Conservation (phyloP, 1,284 basidiomycete species). For the Marasmius sp. region DNA sequence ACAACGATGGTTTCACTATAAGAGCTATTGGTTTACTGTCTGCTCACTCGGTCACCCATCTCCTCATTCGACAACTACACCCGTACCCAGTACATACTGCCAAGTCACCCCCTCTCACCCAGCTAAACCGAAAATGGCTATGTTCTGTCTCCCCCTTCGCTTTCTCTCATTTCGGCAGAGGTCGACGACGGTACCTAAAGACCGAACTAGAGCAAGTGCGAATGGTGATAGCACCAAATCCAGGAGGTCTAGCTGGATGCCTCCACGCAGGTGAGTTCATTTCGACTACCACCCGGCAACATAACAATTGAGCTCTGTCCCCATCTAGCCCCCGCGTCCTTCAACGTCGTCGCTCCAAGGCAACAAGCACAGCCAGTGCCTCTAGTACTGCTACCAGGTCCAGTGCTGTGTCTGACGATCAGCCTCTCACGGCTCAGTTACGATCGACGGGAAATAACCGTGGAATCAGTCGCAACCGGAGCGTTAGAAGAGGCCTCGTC, state of each 20-base stretch:
- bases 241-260: neutral
- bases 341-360: neutral
- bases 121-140: too few species aligned
- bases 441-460: too few species aligned
- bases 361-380: neutral
- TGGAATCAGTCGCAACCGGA: neutral
- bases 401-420: neutral
- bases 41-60: too few species aligned
- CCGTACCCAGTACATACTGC: too few species aligned
- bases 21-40: too few species aligned
- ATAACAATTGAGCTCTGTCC: neutral
- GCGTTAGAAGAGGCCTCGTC: constrained; percentile 23
- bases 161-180: too few species aligned
- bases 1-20: too few species aligned
- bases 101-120: too few species aligned
- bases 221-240: neutral
- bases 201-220: neutral
- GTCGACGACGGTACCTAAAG: too few species aligned
- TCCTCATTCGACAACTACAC: too few species aligned
- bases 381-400: neutral
- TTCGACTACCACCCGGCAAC: neutral
- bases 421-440: too few species aligned
- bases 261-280: neutral
- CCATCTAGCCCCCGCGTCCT: neutral
- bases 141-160: too few species aligned